Evolutionary conservation across 345 rosid genomes (phyloP).

Genomic region (Eutrema yunnanense): DNA sequence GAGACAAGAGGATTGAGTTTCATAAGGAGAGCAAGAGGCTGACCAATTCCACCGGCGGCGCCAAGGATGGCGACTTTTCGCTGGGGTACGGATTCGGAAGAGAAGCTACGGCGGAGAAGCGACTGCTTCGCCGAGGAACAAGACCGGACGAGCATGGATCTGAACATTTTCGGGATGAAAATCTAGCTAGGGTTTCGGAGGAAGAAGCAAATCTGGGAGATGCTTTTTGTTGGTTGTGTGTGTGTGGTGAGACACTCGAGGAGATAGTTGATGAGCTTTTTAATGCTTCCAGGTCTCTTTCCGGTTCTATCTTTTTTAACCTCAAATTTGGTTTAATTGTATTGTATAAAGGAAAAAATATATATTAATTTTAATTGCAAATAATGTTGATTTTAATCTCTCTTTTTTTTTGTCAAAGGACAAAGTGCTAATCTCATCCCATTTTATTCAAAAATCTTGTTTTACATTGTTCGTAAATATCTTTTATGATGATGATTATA

Average conservation of each 20-base stretch:
- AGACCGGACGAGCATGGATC: constrained; percentile 39
- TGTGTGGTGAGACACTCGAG: constrained; percentile 26
- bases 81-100: constrained; percentile 53
- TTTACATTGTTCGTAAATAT: too few relatives aligned
- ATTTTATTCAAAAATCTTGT: too few relatives aligned
- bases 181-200: constrained; percentile 13
- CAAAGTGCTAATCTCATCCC: too few relatives aligned
- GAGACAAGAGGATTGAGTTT: constrained; percentile 80
- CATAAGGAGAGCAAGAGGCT: constrained; percentile 72
- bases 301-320: too few relatives aligned
- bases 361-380: too few relatives aligned
- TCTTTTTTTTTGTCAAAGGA: too few relatives aligned
- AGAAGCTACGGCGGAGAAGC: constrained; percentile 48
- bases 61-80: constrained; percentile 78
- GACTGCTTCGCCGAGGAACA: constrained; percentile 33
- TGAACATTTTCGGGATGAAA: constrained; percentile 26
- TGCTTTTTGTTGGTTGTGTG: background rate
- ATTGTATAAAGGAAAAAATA: too few relatives aligned
- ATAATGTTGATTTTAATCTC: too few relatives aligned
- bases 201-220: background rate
- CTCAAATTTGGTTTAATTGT: background rate
- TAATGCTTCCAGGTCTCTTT: constrained; percentile 7
- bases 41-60: constrained; percentile 84
- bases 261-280: background rate
- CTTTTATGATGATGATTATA: too few relatives aligned